Base-by-base conservation (phyloP, 495 filamentous ascomycete species). In the Neurospora sp. region DNA sequence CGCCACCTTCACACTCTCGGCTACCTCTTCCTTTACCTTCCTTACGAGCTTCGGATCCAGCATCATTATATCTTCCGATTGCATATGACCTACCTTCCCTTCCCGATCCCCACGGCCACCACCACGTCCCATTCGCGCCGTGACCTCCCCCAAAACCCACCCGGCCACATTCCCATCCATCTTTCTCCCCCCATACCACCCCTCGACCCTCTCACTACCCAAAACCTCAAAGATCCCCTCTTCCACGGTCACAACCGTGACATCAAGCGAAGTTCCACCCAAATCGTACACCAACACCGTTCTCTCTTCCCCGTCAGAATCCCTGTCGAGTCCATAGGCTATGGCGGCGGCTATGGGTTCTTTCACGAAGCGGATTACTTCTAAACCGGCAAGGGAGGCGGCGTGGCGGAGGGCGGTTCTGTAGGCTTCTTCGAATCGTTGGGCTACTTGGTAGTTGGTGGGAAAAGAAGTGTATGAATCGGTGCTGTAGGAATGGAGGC, bases 211-310 rank as follows among this genome's bases (percentile, higher is more conserved):
- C 46, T 53, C 46, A 14, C 20, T 20, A 0, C 20, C 90, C 82
- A 93, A 85, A 75, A 99, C 96, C 84, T 98, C 93, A 83, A 98
- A 98, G 74, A 93, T 91, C 78, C 94, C 95, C 74, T 93, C 85
- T 75, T 99, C 95, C 73, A 97, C 93, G 38, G 92, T 92, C 20
- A 99, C 87, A 75, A 99, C 91, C 69, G 96, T 97, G 44, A 98
- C 95, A 94, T 99, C 95, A 81, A 99, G 97, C 76, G 95, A 97
- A 90, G 94, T 95, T 89, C 94, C 95, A 89, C 95, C 95, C 77
- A 97, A 92, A 91, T 98, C 95, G 83, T 96, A 96, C 75, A 96
- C 93, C 74, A 96, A 91, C 76, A 95, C 91, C 90, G 78, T 90
- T 89, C 79, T 95, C 93, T 41, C 88, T 89, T 75, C 88, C 89